Evolutionary conservation across 2,329 filamentous ascomycete genomes (phyloP), one percentile per base, ranked within the genome.

Genomic region (Arthroderma uncinatum): DNA sequence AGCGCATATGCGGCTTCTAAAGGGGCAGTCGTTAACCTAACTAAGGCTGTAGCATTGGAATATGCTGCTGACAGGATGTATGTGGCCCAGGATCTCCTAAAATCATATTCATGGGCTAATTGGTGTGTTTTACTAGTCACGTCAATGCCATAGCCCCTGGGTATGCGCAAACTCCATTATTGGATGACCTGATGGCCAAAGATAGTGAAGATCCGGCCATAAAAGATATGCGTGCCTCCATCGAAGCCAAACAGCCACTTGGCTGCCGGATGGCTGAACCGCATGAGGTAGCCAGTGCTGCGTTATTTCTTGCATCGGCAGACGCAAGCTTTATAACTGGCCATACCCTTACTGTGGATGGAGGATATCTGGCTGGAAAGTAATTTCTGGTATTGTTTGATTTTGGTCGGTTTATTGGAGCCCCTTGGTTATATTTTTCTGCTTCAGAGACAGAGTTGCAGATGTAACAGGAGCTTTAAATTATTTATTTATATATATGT

Each of bases 141-240:
- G 73, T 74, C 34, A 81, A 81, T 61, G 77, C 77, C 0, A 70
- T 82, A 4, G 79, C 78, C 55, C 79, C 79, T 3, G 79, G 79
- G 4, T 81, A 65, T 64, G 66, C 65, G 10, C 60, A 63, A 58
- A 71, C 67, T 2, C 62, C 64, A 3, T 64, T 67, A 0, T 62
- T 65, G 53, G 61, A 62, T 23, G 14, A 37, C 4, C 25, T 59
- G 21, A 25, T 42, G n/a, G 19, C 59, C 5, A 37, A 36, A 10
- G 40, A 60, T 19, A 60, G 56, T 39, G 56, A 54, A 12, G 47
- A 58, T 52, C 54, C 42, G 9, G 23, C 6, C 19, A 25, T 21
- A 60, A 63, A 40, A 64, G 63, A 10, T 61, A 9, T 30, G 5
- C 53, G 48, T 40, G 19, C 33, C 2, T 30, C 21, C 7, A 33